Evolutionary conservation across 768 basidiomycete species (phyloP), one percentile per base, ranked within the genome.

Genomic region (Tulasnella sp.): DNA sequence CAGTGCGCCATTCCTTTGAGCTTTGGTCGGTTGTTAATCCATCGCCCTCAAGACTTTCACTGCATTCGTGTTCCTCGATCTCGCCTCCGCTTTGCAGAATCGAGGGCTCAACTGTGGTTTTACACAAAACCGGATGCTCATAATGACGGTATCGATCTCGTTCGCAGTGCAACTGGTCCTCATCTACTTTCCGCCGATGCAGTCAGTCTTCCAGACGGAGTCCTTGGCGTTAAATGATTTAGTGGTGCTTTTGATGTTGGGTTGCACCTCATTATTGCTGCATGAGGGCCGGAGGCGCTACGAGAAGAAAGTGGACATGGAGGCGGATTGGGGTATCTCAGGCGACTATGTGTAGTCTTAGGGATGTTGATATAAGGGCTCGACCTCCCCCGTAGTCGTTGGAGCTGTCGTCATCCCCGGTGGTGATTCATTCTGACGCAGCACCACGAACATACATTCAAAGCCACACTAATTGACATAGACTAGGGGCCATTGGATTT

Each of bases 1-100:
- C 9, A 48, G 19, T 48, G n/a, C n/a, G 5, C 46, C 34, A 51
- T 21, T 5, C 49, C 30, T 19, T 12, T 3, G 41, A 1, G 19
- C 34, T 12, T 19, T 34, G 19, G 45, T 21, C 41, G 43, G 42
- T 50, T 60, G 5, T 24, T 19, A 3, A 12, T 7, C 24, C 22
- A 52, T 55, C 63, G 49, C 56, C 60, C 11, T 21, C n/a, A 70
- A 96, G 94, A 96, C 94, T 24, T 98, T 98, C 71, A 87, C 92
- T 17, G 86, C 84, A 68, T 98, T 98, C 72, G 94, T 98, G 60
- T 89, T 97, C 76, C 84, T 98, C 62, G 94, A 98, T 71, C 81
- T 98, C 45, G 87, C 92, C 9, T 97, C 92, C 41, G 94, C 94
- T 1, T 71, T 96, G 30, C 93, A 98, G 70, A 94, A 89, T 70